Percentiles rank a stretch among this genome's conserved stretches.
Conservation (phyloP, 345 rosid genomes). For the Ricinus communis region DNA sequence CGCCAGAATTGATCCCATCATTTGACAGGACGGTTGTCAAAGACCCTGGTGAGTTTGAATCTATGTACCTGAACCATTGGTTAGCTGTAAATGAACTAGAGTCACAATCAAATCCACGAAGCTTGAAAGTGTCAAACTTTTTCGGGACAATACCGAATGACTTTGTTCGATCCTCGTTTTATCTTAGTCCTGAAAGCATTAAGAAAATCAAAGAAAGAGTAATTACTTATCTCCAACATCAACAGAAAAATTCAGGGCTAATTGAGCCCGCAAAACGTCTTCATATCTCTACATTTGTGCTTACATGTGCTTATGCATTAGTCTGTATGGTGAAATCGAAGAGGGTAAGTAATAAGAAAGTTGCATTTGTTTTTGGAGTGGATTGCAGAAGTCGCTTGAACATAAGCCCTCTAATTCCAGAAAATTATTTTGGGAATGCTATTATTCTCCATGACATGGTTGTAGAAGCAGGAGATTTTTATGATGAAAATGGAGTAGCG, state of each 20-base stretch:
- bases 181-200: background rate
- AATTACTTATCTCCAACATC: too few relatives aligned
- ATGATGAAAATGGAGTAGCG: slow-evolving; percentile 6
- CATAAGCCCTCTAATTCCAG: slow-evolving; percentile 18
- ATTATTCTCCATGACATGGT: background rate
- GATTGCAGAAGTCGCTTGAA: slow-evolving; percentile 14
- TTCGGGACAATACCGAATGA: background rate
- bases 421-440: slow-evolving; percentile 17
- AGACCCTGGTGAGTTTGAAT: background rate
- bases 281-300: slow-evolving; percentile 12
- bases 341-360: background rate
- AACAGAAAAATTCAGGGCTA: background rate
- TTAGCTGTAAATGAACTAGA: background rate
- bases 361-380: background rate
- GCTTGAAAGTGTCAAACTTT: slow-evolving; percentile 7
- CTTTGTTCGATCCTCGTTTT: slow-evolving; percentile 9
- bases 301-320: slow-evolving; percentile 9
- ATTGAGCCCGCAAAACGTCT: background rate
- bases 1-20: slow-evolving; percentile 13
- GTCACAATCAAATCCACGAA: background rate
- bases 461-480: background rate
- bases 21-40: background rate
- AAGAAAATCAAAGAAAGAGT: slow-evolving; percentile 1
- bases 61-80: background rate
- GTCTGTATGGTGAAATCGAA: slow-evolving; percentile 10